These are phyloP conservation scores for Cylindrotheca fusiformis DNA, from an alignment of 108 stramenopile species.

Conservation along the genomic window DNA sequence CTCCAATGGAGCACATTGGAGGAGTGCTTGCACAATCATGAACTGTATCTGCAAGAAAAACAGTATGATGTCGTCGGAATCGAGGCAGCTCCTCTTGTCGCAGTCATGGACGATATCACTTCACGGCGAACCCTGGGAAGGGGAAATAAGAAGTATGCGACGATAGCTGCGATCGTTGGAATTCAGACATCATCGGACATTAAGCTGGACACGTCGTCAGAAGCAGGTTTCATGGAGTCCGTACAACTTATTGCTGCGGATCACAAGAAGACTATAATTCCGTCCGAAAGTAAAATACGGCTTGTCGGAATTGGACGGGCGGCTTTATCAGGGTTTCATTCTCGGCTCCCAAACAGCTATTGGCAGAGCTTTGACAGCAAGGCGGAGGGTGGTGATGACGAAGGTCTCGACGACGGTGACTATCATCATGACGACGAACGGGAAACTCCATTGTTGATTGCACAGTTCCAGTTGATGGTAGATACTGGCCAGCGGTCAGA, in stretches of 20 bases:
- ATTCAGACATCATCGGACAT: constrained; percentile 5
- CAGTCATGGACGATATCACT: constrained; percentile 44
- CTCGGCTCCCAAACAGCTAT: constrained; percentile 13
- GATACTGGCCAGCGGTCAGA: constrained; percentile 15
- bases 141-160: constrained; percentile 26
- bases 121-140: not conserved
- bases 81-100: constrained; percentile 47
- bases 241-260: not conserved
- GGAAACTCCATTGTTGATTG: constrained; percentile 35
- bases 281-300: constrained; percentile 12
- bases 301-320: constrained; percentile 53
- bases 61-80: constrained; percentile 17
- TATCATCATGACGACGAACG: constrained; percentile 8
- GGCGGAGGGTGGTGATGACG: constrained; percentile 28
- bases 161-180: constrained; percentile 51
- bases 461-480: constrained; percentile 35
- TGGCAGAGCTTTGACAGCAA: constrained; percentile 6
- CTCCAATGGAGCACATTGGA: constrained; percentile 31
- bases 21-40: constrained; percentile 23
- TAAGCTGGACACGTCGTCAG: constrained; percentile 4
- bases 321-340: constrained; percentile 39
- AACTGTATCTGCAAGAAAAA: not conserved
- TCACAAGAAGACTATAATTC: not conserved
- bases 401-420: constrained; percentile 16
- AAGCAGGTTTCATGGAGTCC: constrained; percentile 22